Base-by-base conservation (phyloP, 2,329 filamentous ascomycete genomes). In the Chrysosporium keratinophilum region DNA sequence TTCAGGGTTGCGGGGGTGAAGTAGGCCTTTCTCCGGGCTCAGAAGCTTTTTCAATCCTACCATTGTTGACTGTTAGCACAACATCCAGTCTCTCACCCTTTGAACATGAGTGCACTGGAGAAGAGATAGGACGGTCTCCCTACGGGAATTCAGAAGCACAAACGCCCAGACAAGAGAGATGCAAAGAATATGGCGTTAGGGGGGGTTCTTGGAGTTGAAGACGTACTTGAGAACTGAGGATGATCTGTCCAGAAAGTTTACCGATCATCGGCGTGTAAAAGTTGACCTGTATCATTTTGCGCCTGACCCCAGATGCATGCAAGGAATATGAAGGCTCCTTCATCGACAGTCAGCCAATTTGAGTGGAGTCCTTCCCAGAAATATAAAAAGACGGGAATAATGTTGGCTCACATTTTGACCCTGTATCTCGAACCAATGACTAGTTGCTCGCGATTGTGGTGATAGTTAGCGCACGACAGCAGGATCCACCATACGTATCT, bases 1-100 rank as follows among this genome's bases (percentile, higher is more conserved):
- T 42, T 50, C 55, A n/a, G 49, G 33, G 23, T 49, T 50, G 31
- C 39, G 41, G 28, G 35, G 17, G 39, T 11, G 46, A 40, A 5
- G 20, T 5, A 11, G 35, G 28, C 28, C 39, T 45, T 47, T 58
- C 28, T 58, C 58, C 9, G 53, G 19, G 47, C 35, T 52, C 39
- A 60, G 54, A 12, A 57, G 28, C 35, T 56, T 58, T 48, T 48
- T 56, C 9, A 60, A 47, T 42, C 48, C 54, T 39, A 49, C 51
- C 57, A 58, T 58, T 33, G 34, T 69, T 70, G 17, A 15, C 19
- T 44, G 20, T 44, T 44, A 44, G 14, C 19, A 47, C 19, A 31
- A 15, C 23, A 20, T 33, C 15, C 14, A 31, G n/a, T 6, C 3
- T 14, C n/a, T n/a, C 5, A 34, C 5, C 33, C 33, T 12, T 12